Evolutionary conservation across 441 rosid genomes (phyloP), one percentile per base, ranked within the genome.

Genomic region (Croton setiger): DNA sequence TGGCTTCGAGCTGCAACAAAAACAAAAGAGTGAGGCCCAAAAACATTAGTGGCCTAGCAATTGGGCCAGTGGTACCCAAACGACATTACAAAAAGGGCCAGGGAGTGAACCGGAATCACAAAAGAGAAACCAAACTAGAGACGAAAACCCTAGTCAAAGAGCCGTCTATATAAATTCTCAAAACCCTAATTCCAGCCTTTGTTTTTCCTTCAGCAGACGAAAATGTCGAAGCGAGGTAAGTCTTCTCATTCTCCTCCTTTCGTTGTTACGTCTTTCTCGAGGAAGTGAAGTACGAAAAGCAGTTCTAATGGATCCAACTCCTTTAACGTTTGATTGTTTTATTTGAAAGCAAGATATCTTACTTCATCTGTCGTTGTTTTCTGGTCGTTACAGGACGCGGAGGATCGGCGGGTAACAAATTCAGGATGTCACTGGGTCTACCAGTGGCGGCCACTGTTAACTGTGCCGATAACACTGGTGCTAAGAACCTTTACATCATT

Each of bases 401-500:
- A 82, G 98, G 98, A 18, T 76, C 91, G 6, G 94, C 97, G 0
- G 98, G 97, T 27, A 91, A 88, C 88, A 93, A 93, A 79, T 93
- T 93, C 76, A 83, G 98, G 80, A 93, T 93, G 98, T 87, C 98
- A 15, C 91, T 93, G 74, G 98, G 98, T 93, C 82, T 93, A 13
- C 96, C 98, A 15, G 98, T 93, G 77, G 98, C 97, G 15, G 98
- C 97, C 6, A 93, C 97, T 0, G 94, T 93, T 67, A 93, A 93
- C 85, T 93, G 97, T 55, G 97, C 98, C 0, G 98, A 91, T 9
- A 93, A 91, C 79, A 93, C 97, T 0, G 98, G 98, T 3, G 97
- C 97, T 0, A 93, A 93, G 88, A 91, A 77, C 67, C 88, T 90
- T 4, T 91, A 93, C 85, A 87, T 88, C 67, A 87, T 91, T 4